Conservation (phyloP, 106 monocot genomes). For the Apostasia ramifera region DNA sequence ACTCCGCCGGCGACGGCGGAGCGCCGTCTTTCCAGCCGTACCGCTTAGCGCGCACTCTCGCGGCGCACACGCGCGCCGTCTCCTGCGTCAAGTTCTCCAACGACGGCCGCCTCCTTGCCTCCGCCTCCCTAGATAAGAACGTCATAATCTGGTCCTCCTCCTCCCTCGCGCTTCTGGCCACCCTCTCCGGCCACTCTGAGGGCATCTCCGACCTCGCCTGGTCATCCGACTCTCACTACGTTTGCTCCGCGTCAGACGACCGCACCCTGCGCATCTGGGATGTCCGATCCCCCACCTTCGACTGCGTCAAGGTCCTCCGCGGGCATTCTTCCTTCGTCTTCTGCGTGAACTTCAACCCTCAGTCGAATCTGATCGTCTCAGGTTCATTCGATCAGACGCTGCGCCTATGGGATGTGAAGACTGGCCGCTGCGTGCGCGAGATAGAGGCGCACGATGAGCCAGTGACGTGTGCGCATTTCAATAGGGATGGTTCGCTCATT, state of each 20-base stretch:
- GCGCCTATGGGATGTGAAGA: slow-evolving; percentile 69
- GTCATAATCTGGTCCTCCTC: slow-evolving; percentile 49
- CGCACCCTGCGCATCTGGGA: slow-evolving; percentile 81
- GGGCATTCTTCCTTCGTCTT: slow-evolving; percentile 82
- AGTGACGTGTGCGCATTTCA: slow-evolving; percentile 79
- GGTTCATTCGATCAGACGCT: slow-evolving; percentile 74
- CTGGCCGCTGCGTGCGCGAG: slow-evolving; percentile 46
- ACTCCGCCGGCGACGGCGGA: neutral
- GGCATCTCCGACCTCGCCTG: slow-evolving; percentile 92
- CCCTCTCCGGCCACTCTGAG: slow-evolving; percentile 70
- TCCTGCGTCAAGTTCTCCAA: slow-evolving; percentile 97
- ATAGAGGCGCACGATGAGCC: slow-evolving; percentile 65
- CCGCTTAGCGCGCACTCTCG: slow-evolving; percentile 37
- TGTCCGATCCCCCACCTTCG: slow-evolving; percentile 26
- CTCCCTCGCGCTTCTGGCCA: slow-evolving; percentile 26
- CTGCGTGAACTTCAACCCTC: slow-evolving; percentile 85
- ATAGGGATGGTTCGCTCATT: slow-evolving; percentile 66
- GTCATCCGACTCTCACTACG: slow-evolving; percentile 87
- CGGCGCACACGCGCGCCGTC: slow-evolving; percentile 54
- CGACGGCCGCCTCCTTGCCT: slow-evolving; percentile 79
- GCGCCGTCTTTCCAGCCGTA: slow-evolving; percentile 47
- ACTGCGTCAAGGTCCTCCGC: slow-evolving; percentile 63
- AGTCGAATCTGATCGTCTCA: slow-evolving; percentile 57
- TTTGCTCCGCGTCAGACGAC: slow-evolving; percentile 98
- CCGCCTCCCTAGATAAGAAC: slow-evolving; percentile 88